Base-by-base conservation (phyloP, 805 yeast genomes). In the Suhomyces sp. region DNA sequence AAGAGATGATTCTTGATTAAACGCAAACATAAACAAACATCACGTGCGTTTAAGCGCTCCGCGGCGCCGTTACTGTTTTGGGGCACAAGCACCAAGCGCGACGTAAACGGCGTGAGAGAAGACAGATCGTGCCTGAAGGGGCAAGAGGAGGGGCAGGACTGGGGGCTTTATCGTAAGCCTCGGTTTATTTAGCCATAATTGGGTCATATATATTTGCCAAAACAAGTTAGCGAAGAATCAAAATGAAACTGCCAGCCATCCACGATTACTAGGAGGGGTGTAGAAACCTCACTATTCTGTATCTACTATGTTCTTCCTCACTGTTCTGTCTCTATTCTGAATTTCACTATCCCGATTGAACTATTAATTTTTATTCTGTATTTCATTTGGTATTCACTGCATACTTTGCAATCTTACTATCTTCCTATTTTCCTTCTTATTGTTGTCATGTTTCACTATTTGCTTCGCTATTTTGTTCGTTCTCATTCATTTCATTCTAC, bases 1-100 rank as follows among this genome's bases (percentile, higher is more conserved):
- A 10, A n/a, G 39, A 15, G 31, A 44, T 41, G 44, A n/a, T 22
- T 41, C 44, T 22, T 41, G 44, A 13, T 22, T 21, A 22, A 41
- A 41, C 25, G 20, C 25, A 46, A 46, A 41, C 45, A 40, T 47
- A 41, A 47, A 47, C 37, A 43, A 33, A 47, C 17, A 24, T 27
- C 43, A 22, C 37, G 43, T 20, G 33, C 24, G 5, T 27, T 27
- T 27, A 12, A 12, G 31, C 31, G 31, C 31, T 6, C 31, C 31
- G 39, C 19, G 13, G 24, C 27, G 47, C 12, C 35, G 29, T 17
- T 15, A 17, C 44, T 13, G 19, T 10, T 22, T 25, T 7, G 17
- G 33, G 39, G 37, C 19, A 20, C n/a, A 22, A 8, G 19, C 22
- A 35, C 48, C 39, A 40, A 35, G 20, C 40, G 41, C 41, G 41